Evolutionary conservation across 2,329 filamentous ascomycete genomes (phyloP), one percentile per base, ranked within the genome.

Genomic region (Sporothrix variecibatus): DNA sequence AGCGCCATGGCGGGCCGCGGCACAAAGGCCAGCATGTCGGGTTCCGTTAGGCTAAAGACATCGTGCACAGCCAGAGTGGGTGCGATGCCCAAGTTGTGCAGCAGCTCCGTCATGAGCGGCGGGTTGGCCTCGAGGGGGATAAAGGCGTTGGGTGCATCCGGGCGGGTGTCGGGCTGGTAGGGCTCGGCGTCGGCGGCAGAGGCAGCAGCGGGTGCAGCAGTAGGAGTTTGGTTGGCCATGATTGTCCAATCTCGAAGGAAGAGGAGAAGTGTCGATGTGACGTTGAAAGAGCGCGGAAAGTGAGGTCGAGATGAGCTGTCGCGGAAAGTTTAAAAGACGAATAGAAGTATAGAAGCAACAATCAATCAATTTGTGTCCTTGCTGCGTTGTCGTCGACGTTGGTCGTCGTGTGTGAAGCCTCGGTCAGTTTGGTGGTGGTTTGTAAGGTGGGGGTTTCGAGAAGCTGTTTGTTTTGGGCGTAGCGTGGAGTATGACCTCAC

Each of bases 41-140:
- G 91, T 71, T 98, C 95, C 77, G 93, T 92, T 80, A 98, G 91
- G 78, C 92, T 95, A 88, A 92, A 98, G 82, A 98, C 94, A 83
- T 98, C 95, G 86, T 97, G 92, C 83, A 97, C 91, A 79, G 89
- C 87, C 64, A 98, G 88, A 34, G 88, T 86, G n/a, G 84, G 80
- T n/a, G 93, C 92, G 73, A 98, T 90, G 76, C 95, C 95, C 34
- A 98, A 92, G 78, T 90, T 90, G 85, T 93, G 93, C 68, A 97
- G 89, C 49, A 98, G 91, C 60, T 87, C 84, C 72, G 91, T 95
- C 91, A 98, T 96, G 43, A 98, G 90, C 83, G 94, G 90, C 0
- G 96, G 95, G 85, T 98, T 97, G 78, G 89, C 90, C 80, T 92
- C 90, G 81, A 89, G 87, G 28, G 87, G 87, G 78, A 90, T 86